Evolutionary conservation across 2,329 filamentous ascomycete genomes (phyloP).

Genomic region (Akanthomyces dipterigenus): DNA sequence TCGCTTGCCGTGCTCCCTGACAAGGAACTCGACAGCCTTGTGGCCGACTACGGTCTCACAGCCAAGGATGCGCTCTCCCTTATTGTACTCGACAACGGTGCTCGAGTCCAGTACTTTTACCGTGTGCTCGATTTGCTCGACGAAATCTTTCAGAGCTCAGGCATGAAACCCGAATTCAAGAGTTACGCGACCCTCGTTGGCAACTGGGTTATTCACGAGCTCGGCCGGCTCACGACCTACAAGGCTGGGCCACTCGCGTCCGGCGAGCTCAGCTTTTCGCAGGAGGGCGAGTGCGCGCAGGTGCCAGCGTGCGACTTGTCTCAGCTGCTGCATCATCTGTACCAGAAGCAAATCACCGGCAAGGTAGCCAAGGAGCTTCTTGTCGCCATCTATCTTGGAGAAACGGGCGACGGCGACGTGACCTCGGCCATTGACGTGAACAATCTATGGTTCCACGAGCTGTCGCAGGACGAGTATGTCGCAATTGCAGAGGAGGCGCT

Average conservation of each 20-base stretch:
- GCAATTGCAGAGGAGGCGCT: constrained; percentile 38
- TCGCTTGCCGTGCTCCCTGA: constrained; percentile 70
- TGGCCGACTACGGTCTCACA: constrained; percentile 59
- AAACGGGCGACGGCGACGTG: constrained; percentile 35
- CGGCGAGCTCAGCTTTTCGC: constrained; percentile 40
- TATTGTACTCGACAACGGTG: constrained; percentile 68
- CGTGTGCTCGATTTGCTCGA: constrained; percentile 50
- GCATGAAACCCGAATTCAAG: constrained; percentile 21
- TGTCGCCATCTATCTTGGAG: constrained; percentile 43
- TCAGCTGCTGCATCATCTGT: constrained; percentile 43
- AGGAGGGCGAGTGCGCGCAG: constrained; percentile 39
- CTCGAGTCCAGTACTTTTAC: constrained; percentile 75
- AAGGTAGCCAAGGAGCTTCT: constrained; percentile 54
- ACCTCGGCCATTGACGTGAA: constrained; percentile 38
- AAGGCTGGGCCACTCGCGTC: constrained; percentile 28
- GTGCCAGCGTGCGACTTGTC: constrained; percentile 42
- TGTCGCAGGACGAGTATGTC: constrained; percentile 41
- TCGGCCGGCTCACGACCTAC: constrained; percentile 60
- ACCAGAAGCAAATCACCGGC: constrained; percentile 44
- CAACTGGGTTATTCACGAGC: constrained; percentile 69
- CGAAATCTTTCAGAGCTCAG: constrained; percentile 18
- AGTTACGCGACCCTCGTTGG: constrained; percentile 41
- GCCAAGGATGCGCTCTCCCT: constrained; percentile 79
- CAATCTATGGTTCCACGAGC: constrained; percentile 49
- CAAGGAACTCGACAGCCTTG: constrained; percentile 55